Percentiles rank a stretch among this genome's conserved stretches.
Conservation (phyloP, 2,329 filamentous ascomycete genomes). For the Apiospora rasikravindrae region DNA sequence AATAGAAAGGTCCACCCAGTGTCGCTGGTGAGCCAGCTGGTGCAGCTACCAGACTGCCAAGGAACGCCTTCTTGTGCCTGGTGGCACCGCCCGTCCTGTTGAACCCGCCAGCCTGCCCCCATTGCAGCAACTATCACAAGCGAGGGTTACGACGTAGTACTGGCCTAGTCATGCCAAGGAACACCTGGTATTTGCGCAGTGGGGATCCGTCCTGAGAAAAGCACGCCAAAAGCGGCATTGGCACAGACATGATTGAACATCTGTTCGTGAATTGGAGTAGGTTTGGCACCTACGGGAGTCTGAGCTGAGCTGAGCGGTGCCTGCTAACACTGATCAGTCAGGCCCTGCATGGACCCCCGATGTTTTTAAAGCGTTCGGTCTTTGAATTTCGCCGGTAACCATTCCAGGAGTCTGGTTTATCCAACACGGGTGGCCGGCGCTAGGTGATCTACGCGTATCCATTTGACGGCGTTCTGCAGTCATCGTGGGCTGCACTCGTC, state of each 20-base stretch:
- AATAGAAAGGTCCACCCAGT: not conserved
- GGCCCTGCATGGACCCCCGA: not conserved
- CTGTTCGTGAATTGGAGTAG: slow-evolving; percentile 9
- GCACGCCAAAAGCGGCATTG: slow-evolving; percentile 14
- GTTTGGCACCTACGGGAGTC: slow-evolving; percentile 9
- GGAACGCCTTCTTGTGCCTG: not conserved
- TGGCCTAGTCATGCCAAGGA: not conserved
- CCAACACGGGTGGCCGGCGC: not conserved
- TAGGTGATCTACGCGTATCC: not conserved
- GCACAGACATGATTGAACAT: slow-evolving; percentile 11
- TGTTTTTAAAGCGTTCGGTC: not conserved
- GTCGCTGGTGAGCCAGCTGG: not conserved
- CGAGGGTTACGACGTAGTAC: not conserved
- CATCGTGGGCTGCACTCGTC: not conserved
- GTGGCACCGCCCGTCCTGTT: not conserved
- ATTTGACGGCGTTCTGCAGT: not conserved
- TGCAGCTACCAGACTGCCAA: not conserved
- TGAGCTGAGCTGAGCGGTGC: not conserved
- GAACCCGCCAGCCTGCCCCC: not conserved
- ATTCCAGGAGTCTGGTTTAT: not conserved
- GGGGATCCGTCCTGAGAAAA: slow-evolving; percentile 1
- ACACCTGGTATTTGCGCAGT: slow-evolving; percentile 9
- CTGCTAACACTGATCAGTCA: not conserved
- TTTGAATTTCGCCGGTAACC: not conserved
- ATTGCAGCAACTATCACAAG: not conserved